Evolutionary conservation across 2,329 filamentous ascomycete genomes (phyloP), one percentile per base, ranked within the genome.

Genomic region (Neurospora sp.): DNA sequence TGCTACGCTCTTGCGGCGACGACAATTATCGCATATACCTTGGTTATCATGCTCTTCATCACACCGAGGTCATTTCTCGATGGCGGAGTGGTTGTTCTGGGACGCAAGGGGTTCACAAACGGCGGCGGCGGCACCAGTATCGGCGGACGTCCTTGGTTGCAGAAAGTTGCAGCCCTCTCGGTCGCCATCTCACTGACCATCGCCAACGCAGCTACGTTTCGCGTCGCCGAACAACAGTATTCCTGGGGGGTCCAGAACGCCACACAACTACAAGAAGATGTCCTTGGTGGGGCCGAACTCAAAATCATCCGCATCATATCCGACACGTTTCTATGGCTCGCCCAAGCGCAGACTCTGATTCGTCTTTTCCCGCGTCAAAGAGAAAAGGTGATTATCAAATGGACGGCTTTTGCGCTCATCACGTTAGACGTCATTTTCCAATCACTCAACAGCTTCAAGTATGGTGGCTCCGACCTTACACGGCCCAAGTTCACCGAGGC

Each of bases 371-470:
- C 96, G 8, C 92, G 96, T 40, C 95, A 98, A 77, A 92, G 96
- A 77, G 96, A 99, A 81, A 98, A 98, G 81, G 90, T 98, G 68
- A 92, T 98, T 74, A 99, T 99, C 82, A 98, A 98, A 82, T 99
- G 95, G 95, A 93, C 95, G 17, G 96, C 95, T 1, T 97, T 98
- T 78, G 93, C 91, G 3, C 87, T 99, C 70, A 97, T 99, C 76
- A 88, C 93, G 0, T 86, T 97, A 71, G 95, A 98, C 78, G 90
- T 95, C 62, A 88, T 94, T 11, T 99, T 99, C 79, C 94, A 91
- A 77, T 93, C 91, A 66, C 86, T 98, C 70, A 96, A 97, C 83
- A 96, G 92, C 76, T 98, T 98, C 77, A 78, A 84, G 68, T 88
- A 86, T 74, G 80, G 81, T 3, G 79, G 80, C 28, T 83, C 82